phyloP scores from a whole-genome alignment of 1,284 basidiomycete species.

The Rhodotorula sp. region DNA sequence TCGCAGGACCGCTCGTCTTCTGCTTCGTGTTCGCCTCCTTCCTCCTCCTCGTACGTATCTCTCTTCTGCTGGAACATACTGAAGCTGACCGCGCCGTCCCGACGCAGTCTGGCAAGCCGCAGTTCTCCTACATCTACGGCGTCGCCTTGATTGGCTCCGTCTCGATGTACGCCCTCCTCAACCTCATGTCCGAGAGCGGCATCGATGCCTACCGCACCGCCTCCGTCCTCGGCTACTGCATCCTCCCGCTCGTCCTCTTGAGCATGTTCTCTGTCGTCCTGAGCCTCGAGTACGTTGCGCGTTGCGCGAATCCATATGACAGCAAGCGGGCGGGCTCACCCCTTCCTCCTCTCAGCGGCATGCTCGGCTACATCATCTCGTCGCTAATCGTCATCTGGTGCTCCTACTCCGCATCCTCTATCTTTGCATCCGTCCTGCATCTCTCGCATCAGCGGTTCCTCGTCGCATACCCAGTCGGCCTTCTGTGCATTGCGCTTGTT shows the following conservation, averaged over 20 bases:
- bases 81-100: neutral
- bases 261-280: conserved; percentile 84
- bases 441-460: conserved; percentile 91
- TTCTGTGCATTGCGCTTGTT: conserved; percentile 61
- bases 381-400: conserved; percentile 85
- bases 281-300: conserved; percentile 71
- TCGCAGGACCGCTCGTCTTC: conserved; percentile 94
- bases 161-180: conserved; percentile 93
- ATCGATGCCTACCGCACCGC: conserved; percentile 96
- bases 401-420: conserved; percentile 88
- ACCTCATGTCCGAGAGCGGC: conserved; percentile 92
- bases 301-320: neutral
- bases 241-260: conserved; percentile 95
- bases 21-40: conserved; percentile 90
- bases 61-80: neutral
- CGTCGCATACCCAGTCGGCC: conserved; percentile 87
- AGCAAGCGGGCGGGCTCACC: neutral
- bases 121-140: conserved; percentile 99
- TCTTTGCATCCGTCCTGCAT: conserved; percentile 86
- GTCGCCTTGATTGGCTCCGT: conserved; percentile 89
- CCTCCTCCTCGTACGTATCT: conserved; percentile 75
- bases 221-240: conserved; percentile 93
- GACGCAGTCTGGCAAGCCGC: conserved; percentile 87
- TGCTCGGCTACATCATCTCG: conserved; percentile 78
- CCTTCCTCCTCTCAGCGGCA: conserved; percentile 57